Conservation (phyloP, 192 early-diverging fungal species). For the Coemansia sp. region DNA sequence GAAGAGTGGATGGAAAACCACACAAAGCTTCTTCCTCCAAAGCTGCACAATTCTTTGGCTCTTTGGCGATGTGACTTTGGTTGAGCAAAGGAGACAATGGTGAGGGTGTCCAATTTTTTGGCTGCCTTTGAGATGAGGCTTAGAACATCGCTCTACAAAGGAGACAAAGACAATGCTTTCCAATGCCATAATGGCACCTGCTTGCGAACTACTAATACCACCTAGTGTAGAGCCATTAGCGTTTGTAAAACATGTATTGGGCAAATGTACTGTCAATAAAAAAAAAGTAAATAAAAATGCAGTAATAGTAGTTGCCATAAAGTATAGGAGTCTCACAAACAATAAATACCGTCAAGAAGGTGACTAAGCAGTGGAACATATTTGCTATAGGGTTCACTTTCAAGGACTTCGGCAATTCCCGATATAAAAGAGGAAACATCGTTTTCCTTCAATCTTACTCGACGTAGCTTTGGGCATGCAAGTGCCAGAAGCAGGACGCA, state of each 20-base stretch:
- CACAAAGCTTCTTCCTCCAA: too few species aligned
- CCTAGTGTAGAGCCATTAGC: too few species aligned
- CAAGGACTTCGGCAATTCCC: neutral
- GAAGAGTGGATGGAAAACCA: neutral
- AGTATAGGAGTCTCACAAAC: neutral
- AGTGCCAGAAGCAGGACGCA: neutral
- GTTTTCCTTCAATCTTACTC: neutral
- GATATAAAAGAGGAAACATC: neutral
- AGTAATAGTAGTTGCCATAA: neutral
- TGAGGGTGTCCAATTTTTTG: too few species aligned
- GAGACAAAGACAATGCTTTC: too few species aligned
- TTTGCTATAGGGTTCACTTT: neutral
- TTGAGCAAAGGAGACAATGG: too few species aligned
- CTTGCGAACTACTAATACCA: too few species aligned
- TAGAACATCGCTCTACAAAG: too few species aligned
- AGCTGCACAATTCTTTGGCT: too few species aligned
- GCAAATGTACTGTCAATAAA: neutral
- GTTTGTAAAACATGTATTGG: too few species aligned
- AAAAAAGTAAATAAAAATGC: neutral
- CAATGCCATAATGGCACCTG: too few species aligned
- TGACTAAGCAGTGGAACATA: neutral
- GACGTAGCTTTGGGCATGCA: neutral
- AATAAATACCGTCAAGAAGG: neutral
- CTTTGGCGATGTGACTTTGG: too few species aligned
- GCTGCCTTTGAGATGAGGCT: too few species aligned